Evolutionary conservation across 768 basidiomycete genomes (phyloP).

Genomic region (Mycena alexandri): DNA sequence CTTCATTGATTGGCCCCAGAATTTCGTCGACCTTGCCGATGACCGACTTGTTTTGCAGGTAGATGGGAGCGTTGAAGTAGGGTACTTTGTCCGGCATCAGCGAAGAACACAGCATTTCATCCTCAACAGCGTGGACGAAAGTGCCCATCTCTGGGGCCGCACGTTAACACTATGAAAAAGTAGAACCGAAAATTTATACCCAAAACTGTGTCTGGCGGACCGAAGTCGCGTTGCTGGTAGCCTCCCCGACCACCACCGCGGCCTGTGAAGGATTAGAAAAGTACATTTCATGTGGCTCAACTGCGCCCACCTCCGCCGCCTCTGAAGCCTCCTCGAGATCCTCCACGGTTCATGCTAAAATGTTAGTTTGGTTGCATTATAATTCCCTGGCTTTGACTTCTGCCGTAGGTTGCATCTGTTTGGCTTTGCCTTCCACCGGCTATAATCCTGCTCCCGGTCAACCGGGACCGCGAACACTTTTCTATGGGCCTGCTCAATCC

Average conservation of each 20-base stretch:
- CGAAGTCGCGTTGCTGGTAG: slow-evolving; percentile 76
- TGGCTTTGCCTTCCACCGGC: no score
- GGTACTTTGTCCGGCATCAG: slow-evolving; percentile 91
- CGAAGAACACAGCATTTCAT: slow-evolving; percentile 96
- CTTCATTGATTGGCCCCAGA: slow-evolving; percentile 98
- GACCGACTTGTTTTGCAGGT: slow-evolving; percentile 94
- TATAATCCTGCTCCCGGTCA: neutral
- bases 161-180: slow-evolving; percentile 30
- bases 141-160: slow-evolving; percentile 84
- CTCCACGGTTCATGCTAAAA: slow-evolving; percentile 64
- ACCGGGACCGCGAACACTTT: no score
- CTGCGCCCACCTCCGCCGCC: slow-evolving; percentile 62
- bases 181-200: slow-evolving; percentile 57
- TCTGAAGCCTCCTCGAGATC: slow-evolving; percentile 57
- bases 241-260: slow-evolving; percentile 80
- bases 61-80: slow-evolving; percentile 99
- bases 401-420: no score
- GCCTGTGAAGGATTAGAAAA: slow-evolving; percentile 53
- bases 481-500: slow-evolving; percentile 18
- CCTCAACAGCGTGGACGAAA: slow-evolving; percentile 96
- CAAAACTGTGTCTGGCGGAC: slow-evolving; percentile 84
- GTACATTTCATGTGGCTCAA: neutral
- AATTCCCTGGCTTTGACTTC: neutral
- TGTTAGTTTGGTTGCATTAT: slow-evolving; percentile 12
- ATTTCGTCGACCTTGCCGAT: slow-evolving; percentile 99